A percentile compares a stretch with the other conserved stretches of the same genome.
Evolutionary conservation across 345 rosid species (phyloP).

Genomic region (Aurinia saxatilis): DNA sequence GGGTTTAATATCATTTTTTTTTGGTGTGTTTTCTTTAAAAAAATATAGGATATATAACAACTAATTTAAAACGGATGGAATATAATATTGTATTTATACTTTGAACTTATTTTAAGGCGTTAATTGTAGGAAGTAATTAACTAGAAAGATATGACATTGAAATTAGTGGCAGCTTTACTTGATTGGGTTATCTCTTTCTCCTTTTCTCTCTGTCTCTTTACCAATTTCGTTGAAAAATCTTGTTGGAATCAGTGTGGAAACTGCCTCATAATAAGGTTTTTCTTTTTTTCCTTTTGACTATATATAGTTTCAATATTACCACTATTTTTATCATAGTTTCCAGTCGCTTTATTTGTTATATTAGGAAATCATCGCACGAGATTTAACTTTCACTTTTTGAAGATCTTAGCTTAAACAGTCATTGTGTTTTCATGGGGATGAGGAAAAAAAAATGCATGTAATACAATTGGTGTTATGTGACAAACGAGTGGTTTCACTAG

Average conservation of each 20-base stretch:
- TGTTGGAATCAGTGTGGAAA: constrained; percentile 20
- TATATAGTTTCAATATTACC: neutral
- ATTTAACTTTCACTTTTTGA: neutral
- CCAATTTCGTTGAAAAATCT: constrained; percentile 13
- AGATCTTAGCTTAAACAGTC: too few species aligned
- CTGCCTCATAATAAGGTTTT: neutral
- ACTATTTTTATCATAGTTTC: too few species aligned
- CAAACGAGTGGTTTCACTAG: neutral
- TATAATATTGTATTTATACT: neutral
- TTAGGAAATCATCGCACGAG: neutral
- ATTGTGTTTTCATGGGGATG: too few species aligned
- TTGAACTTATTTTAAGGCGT: neutral
- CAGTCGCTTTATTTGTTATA: neutral
- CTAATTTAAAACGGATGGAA: too few species aligned
- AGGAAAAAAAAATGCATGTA: too few species aligned
- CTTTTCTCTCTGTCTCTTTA: neutral
- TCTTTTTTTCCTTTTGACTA: constrained; percentile 14
- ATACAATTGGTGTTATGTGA: neutral
- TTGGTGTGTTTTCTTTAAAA: too few species aligned
- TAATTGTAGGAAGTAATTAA: neutral
- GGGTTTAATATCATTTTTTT: too few species aligned
- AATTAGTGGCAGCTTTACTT: constrained; percentile 15
- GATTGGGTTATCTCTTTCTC: neutral
- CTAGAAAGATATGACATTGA: neutral
- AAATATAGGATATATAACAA: too few species aligned